Evolutionary conservation across 768 basidiomycete species (phyloP).

Genomic region (Tricholoma terreum): DNA sequence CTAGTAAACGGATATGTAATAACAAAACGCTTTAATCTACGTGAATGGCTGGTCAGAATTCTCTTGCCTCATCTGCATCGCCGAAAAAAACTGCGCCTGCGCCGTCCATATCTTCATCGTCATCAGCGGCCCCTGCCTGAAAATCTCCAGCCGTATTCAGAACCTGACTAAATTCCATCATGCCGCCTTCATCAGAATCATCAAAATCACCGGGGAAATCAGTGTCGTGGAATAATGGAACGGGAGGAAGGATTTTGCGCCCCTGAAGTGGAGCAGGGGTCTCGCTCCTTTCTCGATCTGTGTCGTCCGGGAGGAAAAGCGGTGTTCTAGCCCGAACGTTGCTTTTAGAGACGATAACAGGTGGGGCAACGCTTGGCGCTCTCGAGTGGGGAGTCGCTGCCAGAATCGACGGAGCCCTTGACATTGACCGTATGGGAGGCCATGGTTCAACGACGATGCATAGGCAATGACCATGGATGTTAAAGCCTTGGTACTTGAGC

Average conservation of each 20-base stretch:
- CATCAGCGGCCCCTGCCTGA: slow-evolving; percentile 57
- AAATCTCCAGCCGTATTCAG: slow-evolving; percentile 56
- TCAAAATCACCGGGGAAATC: slow-evolving; percentile 28
- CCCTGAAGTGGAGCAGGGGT: slow-evolving; percentile 34
- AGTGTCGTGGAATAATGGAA: slow-evolving; percentile 28
- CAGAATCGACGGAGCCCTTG: slow-evolving; percentile 25
- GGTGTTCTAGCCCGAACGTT: slow-evolving; percentile 51
- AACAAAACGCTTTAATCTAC: not conserved
- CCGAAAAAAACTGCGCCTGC: slow-evolving; percentile 69
- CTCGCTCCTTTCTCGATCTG: slow-evolving; percentile 33
- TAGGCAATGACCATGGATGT: slow-evolving; percentile 67
- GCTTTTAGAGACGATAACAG: slow-evolving; percentile 23
- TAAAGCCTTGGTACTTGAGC: slow-evolving; percentile 69
- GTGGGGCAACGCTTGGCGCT: slow-evolving; percentile 32
- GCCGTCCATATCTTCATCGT: slow-evolving; percentile 76
- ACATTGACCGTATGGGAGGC: slow-evolving; percentile 46
- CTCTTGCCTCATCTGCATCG: slow-evolving; percentile 76
- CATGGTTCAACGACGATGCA: slow-evolving; percentile 85
- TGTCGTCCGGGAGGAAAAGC: slow-evolving; percentile 69
- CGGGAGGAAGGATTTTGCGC: slow-evolving; percentile 7
- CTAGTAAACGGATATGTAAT: slow-evolving; percentile 11
- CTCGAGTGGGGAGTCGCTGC: slow-evolving; percentile 11
- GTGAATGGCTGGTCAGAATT: slow-evolving; percentile 39
- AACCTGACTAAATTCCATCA: slow-evolving; percentile 76
- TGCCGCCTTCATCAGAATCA: slow-evolving; percentile 43